Percentiles rank a stretch among this genome's conserved stretches.
Conservation (phyloP, 495 filamentous ascomycete genomes). For the Aspergillus nanangensis region DNA sequence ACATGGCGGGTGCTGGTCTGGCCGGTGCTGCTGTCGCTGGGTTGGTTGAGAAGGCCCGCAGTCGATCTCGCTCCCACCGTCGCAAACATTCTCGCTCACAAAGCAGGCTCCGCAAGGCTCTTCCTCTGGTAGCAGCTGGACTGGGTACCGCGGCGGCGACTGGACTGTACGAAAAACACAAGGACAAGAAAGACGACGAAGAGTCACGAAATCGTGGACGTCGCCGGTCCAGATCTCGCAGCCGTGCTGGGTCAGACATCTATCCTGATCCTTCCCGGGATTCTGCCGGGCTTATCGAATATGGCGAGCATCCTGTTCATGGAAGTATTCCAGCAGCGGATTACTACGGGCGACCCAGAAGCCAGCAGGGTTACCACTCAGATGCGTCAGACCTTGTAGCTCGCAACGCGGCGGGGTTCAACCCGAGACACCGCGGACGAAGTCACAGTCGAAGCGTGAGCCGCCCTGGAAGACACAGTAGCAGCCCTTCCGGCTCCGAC, state of each 20-base stretch:
- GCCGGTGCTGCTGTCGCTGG: conserved; percentile 77
- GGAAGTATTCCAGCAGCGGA: conserved; percentile 45
- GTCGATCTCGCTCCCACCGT: conserved; percentile 61
- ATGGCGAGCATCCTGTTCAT: conserved; percentile 64
- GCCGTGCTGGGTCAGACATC: conserved; percentile 48
- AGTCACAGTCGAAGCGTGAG: conserved; percentile 33
- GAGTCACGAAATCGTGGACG: conserved; percentile 39
- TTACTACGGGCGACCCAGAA: conserved; percentile 45
- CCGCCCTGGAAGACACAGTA: conserved; percentile 36
- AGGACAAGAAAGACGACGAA: conserved; percentile 60
- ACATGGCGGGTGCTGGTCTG: conserved; percentile 71
- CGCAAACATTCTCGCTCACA: conserved; percentile 50
- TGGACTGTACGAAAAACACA: conserved; percentile 74
- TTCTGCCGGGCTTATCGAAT: conserved; percentile 72
- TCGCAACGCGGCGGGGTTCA: conserved; percentile 17
- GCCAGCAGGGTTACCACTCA: conserved; percentile 38
- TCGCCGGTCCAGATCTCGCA: conserved; percentile 50
- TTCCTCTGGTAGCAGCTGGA: conserved; percentile 69
- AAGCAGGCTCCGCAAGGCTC: conserved; percentile 55
- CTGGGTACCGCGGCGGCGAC: conserved; percentile 74
- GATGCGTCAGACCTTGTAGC: conserved; percentile 28
- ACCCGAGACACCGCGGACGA: conserved; percentile 23
- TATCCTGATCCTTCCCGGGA: conserved; percentile 54
- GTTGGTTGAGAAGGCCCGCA: conserved; percentile 67
- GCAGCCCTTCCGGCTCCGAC: conserved; percentile 44